Evolutionary conservation across 2,329 filamentous ascomycete species (phyloP), one percentile per base, ranked within the genome.

Genomic region (Xylariaceae sp.): DNA sequence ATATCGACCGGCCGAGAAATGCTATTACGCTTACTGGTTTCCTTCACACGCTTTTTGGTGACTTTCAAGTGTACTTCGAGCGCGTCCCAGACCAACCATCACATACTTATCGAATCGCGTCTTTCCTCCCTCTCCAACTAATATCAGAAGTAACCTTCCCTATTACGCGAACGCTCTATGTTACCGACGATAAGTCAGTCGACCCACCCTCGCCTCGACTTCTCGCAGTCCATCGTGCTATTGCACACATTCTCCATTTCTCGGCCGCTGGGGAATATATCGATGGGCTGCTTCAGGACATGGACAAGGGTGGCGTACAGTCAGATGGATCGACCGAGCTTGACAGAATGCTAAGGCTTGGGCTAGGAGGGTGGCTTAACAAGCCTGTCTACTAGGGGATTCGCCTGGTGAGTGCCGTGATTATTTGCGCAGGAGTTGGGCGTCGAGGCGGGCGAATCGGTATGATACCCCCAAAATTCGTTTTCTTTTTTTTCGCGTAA

Each of bases 1-100:
- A 73, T 10, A 73, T 75, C 48, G 71, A 75, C 56, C 64, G 66
- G 44, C 69, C 70, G 19, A 55, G 59, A 19, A 75, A 76, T 57
- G 71, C 72, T 16, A 60, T 73, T 12, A 71, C 68, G 6, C 59
- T 73, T 33, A 64, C 61, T 6, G 39, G 40, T 38, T 34, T 43
- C 6, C 42, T 66, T 38, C 69, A 71, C 55, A 5, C 36, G 7
- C 19, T 51, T 5, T 72, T 73, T 57, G 64, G 68, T 14, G 41
- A 59, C 17, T 71, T 71, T 46, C 11, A 66, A 5, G 51, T 70
- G 6, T 67, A 57, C 33, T 69, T 69, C 42, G 61, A 66, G 42
- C 55, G 54, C 16, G 48, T 66, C 14, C 36, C 49, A 14, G 55
- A 46, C 31, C 17, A 48, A 11, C 46, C 43, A 18, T 22, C 33